These are phyloP conservation scores for Nasturtium officinale DNA, from an alignment of 345 rosid genomes.

Conservation along the genomic window DNA sequence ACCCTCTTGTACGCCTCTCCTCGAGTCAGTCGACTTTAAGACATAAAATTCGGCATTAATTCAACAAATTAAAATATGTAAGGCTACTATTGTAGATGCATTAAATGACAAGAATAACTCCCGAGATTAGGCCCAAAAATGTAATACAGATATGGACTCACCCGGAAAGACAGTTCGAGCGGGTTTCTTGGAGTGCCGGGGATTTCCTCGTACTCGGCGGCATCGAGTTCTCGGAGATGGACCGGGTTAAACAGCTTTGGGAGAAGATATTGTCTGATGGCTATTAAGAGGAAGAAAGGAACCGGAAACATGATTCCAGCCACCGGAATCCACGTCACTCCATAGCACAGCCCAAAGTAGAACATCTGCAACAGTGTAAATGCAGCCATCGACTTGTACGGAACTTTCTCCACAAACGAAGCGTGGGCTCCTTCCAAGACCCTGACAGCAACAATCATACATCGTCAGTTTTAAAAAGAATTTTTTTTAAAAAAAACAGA, in stretches of 20 bases:
- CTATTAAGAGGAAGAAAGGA: conserved; percentile 77
- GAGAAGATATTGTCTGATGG: conserved; percentile 67
- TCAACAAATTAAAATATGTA: not conserved
- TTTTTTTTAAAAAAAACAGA: conserved; percentile 1
- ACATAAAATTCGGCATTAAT: not conserved
- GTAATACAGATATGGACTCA: conserved; percentile 7
- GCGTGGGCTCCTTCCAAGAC: conserved; percentile 71
- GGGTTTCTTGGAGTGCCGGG: conserved; percentile 49
- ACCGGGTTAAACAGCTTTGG: conserved; percentile 58
- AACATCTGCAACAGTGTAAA: conserved; percentile 68
- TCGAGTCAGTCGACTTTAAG: conserved; percentile 20
- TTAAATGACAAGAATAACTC: not conserved
- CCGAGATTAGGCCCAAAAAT: not conserved
- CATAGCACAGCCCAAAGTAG: conserved; percentile 69
- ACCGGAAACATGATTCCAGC: conserved; percentile 85
- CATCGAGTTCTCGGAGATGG: conserved; percentile 70
- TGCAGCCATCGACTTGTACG: conserved; percentile 52
- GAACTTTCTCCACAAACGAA: conserved; percentile 76
- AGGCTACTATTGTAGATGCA: not conserved
- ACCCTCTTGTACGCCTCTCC: conserved; percentile 10
- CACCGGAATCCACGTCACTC: conserved; percentile 83
- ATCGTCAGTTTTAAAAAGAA: not conserved
- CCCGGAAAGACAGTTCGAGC: conserved; percentile 37
- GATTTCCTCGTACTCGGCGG: conserved; percentile 81
- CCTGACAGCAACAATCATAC: conserved; percentile 45